Evolutionary conservation across 371 early-diverging fungal species (phyloP), one percentile per base, ranked within the genome.

Genomic region (Zychaea mexicana): DNA sequence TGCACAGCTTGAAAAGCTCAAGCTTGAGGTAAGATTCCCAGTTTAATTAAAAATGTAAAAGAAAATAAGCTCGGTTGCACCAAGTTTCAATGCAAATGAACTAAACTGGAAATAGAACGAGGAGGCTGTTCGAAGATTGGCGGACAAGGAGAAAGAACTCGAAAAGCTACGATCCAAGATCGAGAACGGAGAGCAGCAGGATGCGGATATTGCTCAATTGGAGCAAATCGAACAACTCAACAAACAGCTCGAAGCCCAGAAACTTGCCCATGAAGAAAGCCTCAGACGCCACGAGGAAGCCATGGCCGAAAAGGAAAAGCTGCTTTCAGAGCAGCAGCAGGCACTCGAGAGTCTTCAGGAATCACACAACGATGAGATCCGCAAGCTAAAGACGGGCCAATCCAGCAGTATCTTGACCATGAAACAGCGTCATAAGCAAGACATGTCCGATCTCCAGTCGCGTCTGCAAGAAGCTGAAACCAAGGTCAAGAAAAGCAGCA

Each of bases 131-230:
- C 63, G 53, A 33, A 75, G 71, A 52, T 53, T 81, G 26, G 73
- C 77, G 6, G 61, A 64, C 7, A 74, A 75, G 32, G 82, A 81
- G 38, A 71, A 76, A 54, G 82, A 81, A 32, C 56, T 81, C 10
- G 79, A 75, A 27, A 64, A 60, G 24, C 58, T 81, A 19, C 66
- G 74, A 27, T 47, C 62, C 1, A 46, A 73, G 31, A 69, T 73
- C 17, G 31, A 68, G 21, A 55, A 64, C 31, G 71, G 65, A 17
- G 71, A 68, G 26, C 65, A 72, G n/a, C n/a, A n/a, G n/a, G n/a
- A n/a, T n/a, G n/a, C n/a, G 17, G 69, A 71, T 10, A 53, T 66
- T 52, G 67, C 53, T 32, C 65, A 70, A 12, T 45, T 73, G 12
- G 55, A 63, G 19, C 66, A 73, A 26, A 67, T 80, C 31, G 70